Base-by-base conservation (phyloP, 1,139 yeast genomes). In the Neolecta irregularis region DNA sequence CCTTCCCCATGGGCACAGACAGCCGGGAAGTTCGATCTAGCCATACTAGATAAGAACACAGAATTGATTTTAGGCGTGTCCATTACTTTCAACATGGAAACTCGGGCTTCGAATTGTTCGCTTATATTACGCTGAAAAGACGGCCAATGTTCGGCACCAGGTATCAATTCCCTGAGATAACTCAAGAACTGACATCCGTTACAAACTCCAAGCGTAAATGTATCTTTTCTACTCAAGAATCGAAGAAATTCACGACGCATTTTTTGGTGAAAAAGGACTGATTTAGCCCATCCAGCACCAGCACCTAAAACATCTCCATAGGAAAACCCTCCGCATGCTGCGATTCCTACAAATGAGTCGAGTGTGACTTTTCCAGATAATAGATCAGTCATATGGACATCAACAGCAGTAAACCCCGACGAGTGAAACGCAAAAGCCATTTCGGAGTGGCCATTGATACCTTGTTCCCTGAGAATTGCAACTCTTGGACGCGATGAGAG, bases 1-100 rank as follows among this genome's bases (percentile, higher is more conserved):
- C 99, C 99, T 62, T 91, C 99, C 49, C 98, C 98, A 53, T 91
- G 99, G 4, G 99, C 98, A 46, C 88, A 98, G 19, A 91, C 95
- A 57, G 88, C 81, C 38, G 98, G 98, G 50, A 91, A 59, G 50
- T 74, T 71, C 9, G 96, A 80, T 6, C 94, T 93, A 53, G 74
- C 70, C 98, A 91, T 85, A 38, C 78, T 85, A 41, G 75, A 67
- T 48, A 85, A 69, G 67, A 91, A 88, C 41, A 88, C 72, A 31
- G 78, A 69, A 40, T 62, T 60, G 23, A 59, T 65, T 17, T 62
- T 55, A 26, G 42, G 43, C 23, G 70, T 74, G 37, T 69, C 72
- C 33, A 62, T 59, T 39, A 83, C 64, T 57, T 85, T 93, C 41
- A 85, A 85, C 76, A 85, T 78, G 42, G 78, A 74, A 36, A 79